Evolutionary conservation across 2,329 filamentous ascomycete genomes (phyloP).

Genomic region (Keithomyces neogunnii): DNA sequence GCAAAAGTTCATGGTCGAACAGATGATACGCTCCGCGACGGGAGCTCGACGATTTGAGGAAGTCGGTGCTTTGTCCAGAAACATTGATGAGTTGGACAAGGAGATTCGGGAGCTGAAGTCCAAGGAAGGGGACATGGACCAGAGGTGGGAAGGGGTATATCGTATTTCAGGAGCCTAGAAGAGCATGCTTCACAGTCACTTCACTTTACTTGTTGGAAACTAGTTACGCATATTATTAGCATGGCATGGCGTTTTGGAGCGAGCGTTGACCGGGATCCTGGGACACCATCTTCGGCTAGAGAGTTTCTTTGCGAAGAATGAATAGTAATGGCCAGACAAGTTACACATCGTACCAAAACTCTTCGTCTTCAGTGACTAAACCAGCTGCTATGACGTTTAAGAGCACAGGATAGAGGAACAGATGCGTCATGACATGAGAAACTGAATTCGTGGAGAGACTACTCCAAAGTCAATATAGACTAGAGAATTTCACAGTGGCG

Average conservation of each 20-base stretch:
- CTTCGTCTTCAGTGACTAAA: neutral
- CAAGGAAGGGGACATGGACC: conserved; percentile 59
- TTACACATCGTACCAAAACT: neutral
- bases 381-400: neutral
- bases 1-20: conserved; percentile 79
- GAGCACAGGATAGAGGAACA: neutral
- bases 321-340: neutral
- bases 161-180: conserved; percentile 14
- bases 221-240: conserved; percentile 10
- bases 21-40: conserved; percentile 74
- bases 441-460: neutral
- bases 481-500: neutral
- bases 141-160: conserved; percentile 46
- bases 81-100: conserved; percentile 70
- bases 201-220: neutral
- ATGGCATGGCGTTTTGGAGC: conserved; percentile 26
- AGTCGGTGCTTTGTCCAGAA: conserved; percentile 68
- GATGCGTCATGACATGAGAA: neutral
- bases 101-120: conserved; percentile 64
- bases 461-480: too few species aligned
- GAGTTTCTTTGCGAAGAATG: neutral
- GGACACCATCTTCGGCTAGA: neutral
- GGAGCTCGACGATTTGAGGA: conserved; percentile 78
- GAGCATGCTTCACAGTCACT: neutral
- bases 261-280: conserved; percentile 5